A percentile compares a stretch with the other conserved stretches of the same genome.
Conservation (phyloP, 2,329 filamentous ascomycete species). For the Nannizzia gypsea region DNA sequence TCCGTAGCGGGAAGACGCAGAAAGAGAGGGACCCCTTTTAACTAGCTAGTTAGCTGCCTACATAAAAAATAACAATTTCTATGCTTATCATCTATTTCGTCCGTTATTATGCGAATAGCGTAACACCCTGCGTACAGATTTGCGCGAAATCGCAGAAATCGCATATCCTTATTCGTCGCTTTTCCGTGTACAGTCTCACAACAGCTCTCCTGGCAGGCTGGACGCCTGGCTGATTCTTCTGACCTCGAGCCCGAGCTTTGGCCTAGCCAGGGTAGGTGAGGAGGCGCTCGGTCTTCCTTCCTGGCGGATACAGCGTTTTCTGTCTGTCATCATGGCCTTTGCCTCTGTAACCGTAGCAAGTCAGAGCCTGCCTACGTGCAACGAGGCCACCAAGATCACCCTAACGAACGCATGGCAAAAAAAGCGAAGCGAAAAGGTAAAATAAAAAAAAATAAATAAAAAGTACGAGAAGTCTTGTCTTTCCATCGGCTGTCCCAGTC, state of each 20-base stretch:
- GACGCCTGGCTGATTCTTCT: not conserved
- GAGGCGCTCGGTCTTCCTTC: not conserved
- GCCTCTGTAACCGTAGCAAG: not conserved
- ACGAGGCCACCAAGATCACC: not conserved
- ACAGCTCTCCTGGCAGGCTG: not conserved
- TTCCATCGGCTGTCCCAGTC: not conserved
- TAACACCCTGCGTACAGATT: not conserved
- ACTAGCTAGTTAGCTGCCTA: no score
- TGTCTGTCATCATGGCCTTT: not conserved
- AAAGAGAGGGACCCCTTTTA: not conserved
- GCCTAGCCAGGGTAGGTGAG: not conserved
- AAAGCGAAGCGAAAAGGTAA: not conserved
- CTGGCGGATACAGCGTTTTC: not conserved
- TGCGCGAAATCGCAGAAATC: conserved; percentile 1
- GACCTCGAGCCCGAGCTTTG: not conserved
- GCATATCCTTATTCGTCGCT: not conserved
- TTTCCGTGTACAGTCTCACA: not conserved
- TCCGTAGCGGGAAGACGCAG: not conserved
- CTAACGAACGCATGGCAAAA: not conserved
- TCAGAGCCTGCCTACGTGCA: not conserved
- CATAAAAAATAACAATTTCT: not conserved
- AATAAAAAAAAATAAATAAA: not conserved
- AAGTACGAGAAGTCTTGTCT: not conserved
- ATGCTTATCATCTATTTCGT: not conserved
- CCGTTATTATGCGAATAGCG: not conserved